phyloP scores from a whole-genome alignment of 2,329 filamentous ascomycete genomes.

The Massarina eburnea region DNA sequence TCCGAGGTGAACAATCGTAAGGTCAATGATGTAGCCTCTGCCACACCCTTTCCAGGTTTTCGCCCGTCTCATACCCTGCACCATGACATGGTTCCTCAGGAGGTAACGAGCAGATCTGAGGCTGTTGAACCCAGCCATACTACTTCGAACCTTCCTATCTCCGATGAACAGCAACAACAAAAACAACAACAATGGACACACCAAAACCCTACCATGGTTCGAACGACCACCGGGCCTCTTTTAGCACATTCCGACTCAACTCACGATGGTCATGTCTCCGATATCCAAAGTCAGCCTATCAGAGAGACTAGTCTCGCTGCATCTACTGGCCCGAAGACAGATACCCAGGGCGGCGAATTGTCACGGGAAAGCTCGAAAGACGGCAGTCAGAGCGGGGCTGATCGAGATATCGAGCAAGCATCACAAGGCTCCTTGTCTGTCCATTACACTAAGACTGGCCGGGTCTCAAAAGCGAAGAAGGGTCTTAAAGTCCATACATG shows the following conservation, averaged over 20 bases:
- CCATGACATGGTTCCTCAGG: not conserved
- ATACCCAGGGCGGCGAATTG: not conserved
- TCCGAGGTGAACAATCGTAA: slow-evolving; percentile 6
- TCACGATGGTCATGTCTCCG: not conserved
- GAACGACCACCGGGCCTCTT: not conserved
- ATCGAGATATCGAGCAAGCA: slow-evolving; percentile 3
- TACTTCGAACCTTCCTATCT: too few species aligned
- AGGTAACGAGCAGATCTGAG: too few species aligned
- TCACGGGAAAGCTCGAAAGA: slow-evolving; percentile 7
- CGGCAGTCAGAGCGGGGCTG: slow-evolving; percentile 5
- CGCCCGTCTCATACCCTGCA: not conserved
- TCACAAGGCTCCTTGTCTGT: slow-evolving; percentile 12
- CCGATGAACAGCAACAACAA: not conserved
- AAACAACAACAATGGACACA: not conserved
- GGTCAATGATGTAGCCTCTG: not conserved
- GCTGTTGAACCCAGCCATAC: too few species aligned
- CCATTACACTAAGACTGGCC: slow-evolving; percentile 41
- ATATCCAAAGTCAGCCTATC: slow-evolving; percentile 1
- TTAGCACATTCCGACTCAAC: not conserved
- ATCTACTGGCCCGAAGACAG: slow-evolving; percentile 1
- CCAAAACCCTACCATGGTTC: too few species aligned
- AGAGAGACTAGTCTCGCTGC: not conserved
- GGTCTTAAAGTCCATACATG: slow-evolving; percentile 42
- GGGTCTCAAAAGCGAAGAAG: slow-evolving; percentile 45
- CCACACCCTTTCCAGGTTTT: slow-evolving; percentile 7